Conservation (phyloP, 805 yeast genomes). For the Teunomyces stri region DNA sequence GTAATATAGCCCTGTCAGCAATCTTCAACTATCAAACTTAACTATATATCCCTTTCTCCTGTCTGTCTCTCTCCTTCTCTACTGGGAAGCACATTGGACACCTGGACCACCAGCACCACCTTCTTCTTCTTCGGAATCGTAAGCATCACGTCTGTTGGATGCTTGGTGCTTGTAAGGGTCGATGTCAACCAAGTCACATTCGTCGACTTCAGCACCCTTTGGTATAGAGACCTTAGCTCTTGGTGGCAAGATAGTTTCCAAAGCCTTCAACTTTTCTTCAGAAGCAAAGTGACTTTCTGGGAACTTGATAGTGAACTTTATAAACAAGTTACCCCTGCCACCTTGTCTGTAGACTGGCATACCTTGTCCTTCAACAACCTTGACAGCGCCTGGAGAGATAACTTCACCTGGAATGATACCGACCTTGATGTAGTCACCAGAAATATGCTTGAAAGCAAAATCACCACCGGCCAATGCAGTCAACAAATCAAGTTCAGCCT, state of each 20-base stretch:
- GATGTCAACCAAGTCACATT: slow-evolving; percentile 66
- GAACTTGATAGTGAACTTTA: slow-evolving; percentile 87
- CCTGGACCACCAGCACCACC: slow-evolving; percentile 62
- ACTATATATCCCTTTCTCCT: neutral
- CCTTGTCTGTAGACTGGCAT: slow-evolving; percentile 94
- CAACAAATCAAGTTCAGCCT: slow-evolving; percentile 84
- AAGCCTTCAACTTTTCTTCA: slow-evolving; percentile 69
- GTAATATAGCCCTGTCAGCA: neutral
- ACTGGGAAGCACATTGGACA: slow-evolving; percentile 95
- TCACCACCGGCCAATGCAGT: slow-evolving; percentile 98
- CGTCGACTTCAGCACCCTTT: slow-evolving; percentile 73
- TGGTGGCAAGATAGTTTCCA: slow-evolving; percentile 78
- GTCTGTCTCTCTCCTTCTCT: slow-evolving; percentile 16
- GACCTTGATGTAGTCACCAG: slow-evolving; percentile 87
- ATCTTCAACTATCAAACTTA: neutral
- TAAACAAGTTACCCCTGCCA: slow-evolving; percentile 80
- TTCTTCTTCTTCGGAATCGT: slow-evolving; percentile 46
- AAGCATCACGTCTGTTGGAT: slow-evolving; percentile 41
- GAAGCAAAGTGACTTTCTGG: slow-evolving; percentile 71
- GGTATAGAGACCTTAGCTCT: slow-evolving; percentile 65
- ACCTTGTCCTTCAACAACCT: slow-evolving; percentile 90
- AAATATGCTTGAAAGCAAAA: slow-evolving; percentile 81
- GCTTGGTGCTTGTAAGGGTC: slow-evolving; percentile 60
- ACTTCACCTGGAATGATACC: slow-evolving; percentile 89
- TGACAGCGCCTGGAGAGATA: slow-evolving; percentile 76